Evolutionary conservation across 768 basidiomycete species (phyloP).

Genomic region (Tephrocybe sp.): DNA sequence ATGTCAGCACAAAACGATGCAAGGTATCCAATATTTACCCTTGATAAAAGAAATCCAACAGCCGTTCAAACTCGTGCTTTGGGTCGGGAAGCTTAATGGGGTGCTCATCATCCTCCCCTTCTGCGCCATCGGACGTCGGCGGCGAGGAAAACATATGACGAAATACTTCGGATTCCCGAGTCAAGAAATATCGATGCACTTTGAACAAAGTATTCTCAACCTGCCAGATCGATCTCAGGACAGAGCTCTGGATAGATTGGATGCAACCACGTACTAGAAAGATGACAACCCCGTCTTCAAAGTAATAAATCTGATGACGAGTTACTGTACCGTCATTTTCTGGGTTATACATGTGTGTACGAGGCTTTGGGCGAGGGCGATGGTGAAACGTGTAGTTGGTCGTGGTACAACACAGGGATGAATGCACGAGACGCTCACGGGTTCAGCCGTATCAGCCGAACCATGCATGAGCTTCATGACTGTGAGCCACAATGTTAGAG

Average conservation of each 20-base stretch:
- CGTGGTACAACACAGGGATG: too few relatives aligned
- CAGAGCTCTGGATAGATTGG: background rate
- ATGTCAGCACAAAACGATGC: background rate
- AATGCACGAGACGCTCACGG: too few relatives aligned
- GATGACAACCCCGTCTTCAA: constrained; percentile 1
- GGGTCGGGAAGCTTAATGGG: constrained; percentile 32
- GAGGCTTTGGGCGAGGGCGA: too few relatives aligned
- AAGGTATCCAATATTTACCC: constrained; percentile 23
- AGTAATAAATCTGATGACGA: constrained; percentile 4
- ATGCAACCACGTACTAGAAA: background rate
- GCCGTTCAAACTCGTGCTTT: constrained; percentile 32
- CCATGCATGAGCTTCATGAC: too few relatives aligned
- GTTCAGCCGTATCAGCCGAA: too few relatives aligned
- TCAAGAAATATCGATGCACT: constrained; percentile 37
- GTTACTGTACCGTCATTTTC: too few relatives aligned
- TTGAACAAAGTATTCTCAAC: constrained; percentile 31
- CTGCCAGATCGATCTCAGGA: constrained; percentile 19
- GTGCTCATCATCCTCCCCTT: constrained; percentile 29
- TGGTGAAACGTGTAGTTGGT: too few relatives aligned
- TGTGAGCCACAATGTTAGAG: too few relatives aligned
- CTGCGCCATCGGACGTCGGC: constrained; percentile 18
- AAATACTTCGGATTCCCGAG: constrained; percentile 36
- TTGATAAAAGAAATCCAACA: constrained; percentile 37
- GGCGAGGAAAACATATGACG: constrained; percentile 32
- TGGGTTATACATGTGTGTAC: too few relatives aligned